Percentiles rank a stretch among this genome's conserved stretches.
Conservation (phyloP, 2,329 filamentous ascomycete genomes). For the Gliomastix tumulicola region DNA sequence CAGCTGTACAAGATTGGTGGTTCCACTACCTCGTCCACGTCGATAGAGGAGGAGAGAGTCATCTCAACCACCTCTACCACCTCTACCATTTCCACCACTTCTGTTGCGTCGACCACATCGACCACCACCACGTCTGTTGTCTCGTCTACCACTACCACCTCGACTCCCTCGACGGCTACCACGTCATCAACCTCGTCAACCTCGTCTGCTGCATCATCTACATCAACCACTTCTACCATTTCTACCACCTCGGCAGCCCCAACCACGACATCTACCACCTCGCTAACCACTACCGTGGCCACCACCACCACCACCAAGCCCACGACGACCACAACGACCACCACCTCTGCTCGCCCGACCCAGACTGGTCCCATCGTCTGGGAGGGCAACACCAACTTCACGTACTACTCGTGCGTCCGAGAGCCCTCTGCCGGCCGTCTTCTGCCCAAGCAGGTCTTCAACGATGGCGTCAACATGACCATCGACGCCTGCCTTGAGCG, state of each 20-base stretch:
- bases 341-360: slow-evolving; percentile 10
- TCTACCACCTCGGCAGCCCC: not conserved
- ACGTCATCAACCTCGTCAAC: not conserved
- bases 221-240: not conserved
- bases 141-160: slow-evolving; percentile 1
- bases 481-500: slow-evolving; percentile 21
- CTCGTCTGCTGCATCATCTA: not conserved
- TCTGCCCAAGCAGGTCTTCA: slow-evolving; percentile 18
- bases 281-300: slow-evolving; percentile 1
- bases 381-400: slow-evolving; percentile 26
- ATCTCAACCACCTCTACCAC: not conserved
- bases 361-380: slow-evolving; percentile 18
- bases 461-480: slow-evolving; percentile 21
- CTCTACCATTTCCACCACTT: not conserved
- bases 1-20: slow-evolving; percentile 20
- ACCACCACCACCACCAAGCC: slow-evolving; percentile 2
- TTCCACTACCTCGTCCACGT: slow-evolving; percentile 1
- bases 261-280: not conserved
- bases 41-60: too few species aligned
- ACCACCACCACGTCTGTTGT: slow-evolving; percentile 1
- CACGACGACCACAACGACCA: slow-evolving; percentile 2
- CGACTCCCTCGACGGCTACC: not conserved
- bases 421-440: slow-evolving; percentile 24
- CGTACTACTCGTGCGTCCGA: slow-evolving; percentile 24
- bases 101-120: not conserved